phyloP scores from a whole-genome alignment of 371 early-diverging fungal species.

The Rhizopus delemar region DNA sequence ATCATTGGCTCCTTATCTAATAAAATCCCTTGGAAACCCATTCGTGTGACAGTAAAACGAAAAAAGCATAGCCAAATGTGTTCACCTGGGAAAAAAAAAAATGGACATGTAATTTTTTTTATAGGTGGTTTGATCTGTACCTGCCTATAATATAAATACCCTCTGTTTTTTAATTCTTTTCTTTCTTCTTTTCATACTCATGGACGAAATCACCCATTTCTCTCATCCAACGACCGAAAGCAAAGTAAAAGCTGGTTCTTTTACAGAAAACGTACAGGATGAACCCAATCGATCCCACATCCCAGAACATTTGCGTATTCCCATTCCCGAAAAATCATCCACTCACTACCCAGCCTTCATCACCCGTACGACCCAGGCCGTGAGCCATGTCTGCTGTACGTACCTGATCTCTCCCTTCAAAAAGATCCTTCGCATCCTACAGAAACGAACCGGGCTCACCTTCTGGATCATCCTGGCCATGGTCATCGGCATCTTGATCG shows the following conservation, averaged over 20 bases:
- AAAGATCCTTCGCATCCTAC: slow-evolving; percentile 7
- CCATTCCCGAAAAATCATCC: slow-evolving; percentile 1
- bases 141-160: neutral
- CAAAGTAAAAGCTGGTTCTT: slow-evolving; percentile 21
- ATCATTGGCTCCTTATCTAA: no score
- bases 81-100: neutral
- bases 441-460: slow-evolving; percentile 51
- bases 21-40: neutral
- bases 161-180: neutral
- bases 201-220: slow-evolving; percentile 17
- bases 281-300: slow-evolving; percentile 9
- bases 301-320: slow-evolving; percentile 24
- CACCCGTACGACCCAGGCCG: neutral
- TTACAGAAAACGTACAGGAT: slow-evolving; percentile 12
- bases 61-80: neutral
- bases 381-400: neutral
- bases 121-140: no score
- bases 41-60: neutral
- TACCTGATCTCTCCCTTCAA: slow-evolving; percentile 1
- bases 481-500: slow-evolving; percentile 66
- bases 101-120: no score
- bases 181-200: neutral
- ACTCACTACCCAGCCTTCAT: slow-evolving; percentile 6
- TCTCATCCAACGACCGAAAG: slow-evolving; percentile 4
- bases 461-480: slow-evolving; percentile 65